These are phyloP conservation scores for Excoecaria cochinchinensis DNA, from an alignment of 345 rosid species.

Conservation along the genomic window DNA sequence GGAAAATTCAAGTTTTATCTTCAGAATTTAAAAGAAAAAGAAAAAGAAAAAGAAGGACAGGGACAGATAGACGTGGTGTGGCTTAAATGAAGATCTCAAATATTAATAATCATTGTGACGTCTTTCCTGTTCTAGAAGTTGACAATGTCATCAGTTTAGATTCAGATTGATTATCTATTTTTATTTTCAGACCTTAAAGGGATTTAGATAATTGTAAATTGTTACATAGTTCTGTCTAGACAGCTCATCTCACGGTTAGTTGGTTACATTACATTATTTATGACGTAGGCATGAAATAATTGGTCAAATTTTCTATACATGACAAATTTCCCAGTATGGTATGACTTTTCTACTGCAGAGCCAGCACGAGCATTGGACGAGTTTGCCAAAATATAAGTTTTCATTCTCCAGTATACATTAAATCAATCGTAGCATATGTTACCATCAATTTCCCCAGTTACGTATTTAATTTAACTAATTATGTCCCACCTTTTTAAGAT, in stretches of 20 bases:
- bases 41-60: no score
- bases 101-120: neutral
- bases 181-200: neutral
- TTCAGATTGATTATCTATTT: neutral
- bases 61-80: neutral
- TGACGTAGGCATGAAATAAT: no score
- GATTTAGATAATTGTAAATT: neutral
- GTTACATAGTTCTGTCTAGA: neutral
- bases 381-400: neutral
- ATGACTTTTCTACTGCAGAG: neutral
- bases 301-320: neutral
- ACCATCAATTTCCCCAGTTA: no score
- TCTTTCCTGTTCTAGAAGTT: slow-evolving; percentile 27
- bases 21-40: no score
- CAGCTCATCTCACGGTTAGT: neutral
- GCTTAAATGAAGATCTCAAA: slow-evolving; percentile 4
- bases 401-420: neutral
- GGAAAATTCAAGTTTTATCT: neutral
- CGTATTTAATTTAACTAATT: no score
- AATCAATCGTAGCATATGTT: no score
- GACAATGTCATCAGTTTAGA: neutral
- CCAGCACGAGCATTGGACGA: neutral
- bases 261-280: no score
- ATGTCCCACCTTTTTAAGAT: no score
- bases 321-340: slow-evolving; percentile 4